These are phyloP conservation scores for Talaromyces pinophilus DNA, from an alignment of 2,329 filamentous ascomycete genomes.

Conservation along the genomic window DNA sequence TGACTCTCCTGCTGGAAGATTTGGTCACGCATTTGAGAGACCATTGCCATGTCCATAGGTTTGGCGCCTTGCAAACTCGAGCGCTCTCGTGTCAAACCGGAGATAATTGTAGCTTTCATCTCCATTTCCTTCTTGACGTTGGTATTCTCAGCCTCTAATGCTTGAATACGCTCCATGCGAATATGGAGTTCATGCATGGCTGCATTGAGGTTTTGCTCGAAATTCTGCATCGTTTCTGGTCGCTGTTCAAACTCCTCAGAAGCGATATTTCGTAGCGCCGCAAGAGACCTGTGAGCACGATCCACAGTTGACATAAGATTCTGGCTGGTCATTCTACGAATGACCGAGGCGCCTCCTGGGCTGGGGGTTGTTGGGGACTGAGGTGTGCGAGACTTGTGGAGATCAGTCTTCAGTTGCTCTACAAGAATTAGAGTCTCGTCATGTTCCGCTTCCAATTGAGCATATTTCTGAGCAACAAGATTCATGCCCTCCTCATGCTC, in stretches of 20 bases:
- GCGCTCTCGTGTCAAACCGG: conserved; percentile 86
- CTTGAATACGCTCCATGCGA: conserved; percentile 84
- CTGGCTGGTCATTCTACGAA: conserved; percentile 90
- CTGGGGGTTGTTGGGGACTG: conserved; percentile 53
- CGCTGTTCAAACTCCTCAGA: conserved; percentile 79
- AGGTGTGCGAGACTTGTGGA: conserved; percentile 73
- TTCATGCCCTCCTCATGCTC: conserved; percentile 77
- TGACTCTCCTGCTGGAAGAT: conserved; percentile 83
- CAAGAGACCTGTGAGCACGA: conserved; percentile 86
- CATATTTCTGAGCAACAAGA: conserved; percentile 74
- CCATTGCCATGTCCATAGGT: conserved; percentile 87
- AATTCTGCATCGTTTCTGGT: conserved; percentile 85
- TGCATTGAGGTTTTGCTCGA: conserved; percentile 86
- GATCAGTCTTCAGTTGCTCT: conserved; percentile 84
- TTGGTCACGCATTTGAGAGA: conserved; percentile 83
- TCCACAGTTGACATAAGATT: conserved; percentile 78
- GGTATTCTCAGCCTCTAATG: conserved; percentile 80
- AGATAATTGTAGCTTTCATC: conserved; percentile 92
- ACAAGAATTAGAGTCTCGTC: conserved; percentile 80
- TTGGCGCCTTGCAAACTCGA: conserved; percentile 79
- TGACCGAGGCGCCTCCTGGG: conserved; percentile 61
- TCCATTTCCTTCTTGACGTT: conserved; percentile 95
- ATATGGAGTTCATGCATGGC: conserved; percentile 89
- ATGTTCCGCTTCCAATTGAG: conserved; percentile 79
- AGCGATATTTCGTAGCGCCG: conserved; percentile 84